These are phyloP conservation scores for Saussurea involucrata DNA, from an alignment of 129 eudicot species.

Conservation along the genomic window DNA sequence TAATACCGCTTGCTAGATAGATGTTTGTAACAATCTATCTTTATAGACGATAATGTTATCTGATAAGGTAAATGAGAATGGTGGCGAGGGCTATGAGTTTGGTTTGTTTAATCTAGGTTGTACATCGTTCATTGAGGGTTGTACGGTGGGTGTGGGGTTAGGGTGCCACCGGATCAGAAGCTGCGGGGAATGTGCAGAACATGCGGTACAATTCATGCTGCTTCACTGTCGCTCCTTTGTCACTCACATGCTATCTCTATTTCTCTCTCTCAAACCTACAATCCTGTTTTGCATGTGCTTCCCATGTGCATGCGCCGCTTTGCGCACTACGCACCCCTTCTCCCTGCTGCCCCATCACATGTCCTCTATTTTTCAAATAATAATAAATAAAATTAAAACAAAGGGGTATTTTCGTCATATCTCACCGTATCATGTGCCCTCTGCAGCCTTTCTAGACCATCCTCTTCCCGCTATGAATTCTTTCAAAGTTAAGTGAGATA, in stretches of 20 bases:
- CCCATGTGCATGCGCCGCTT: conserved; percentile 58
- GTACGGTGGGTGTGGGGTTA: conserved; percentile 1
- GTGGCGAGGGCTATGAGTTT: too few relatives aligned
- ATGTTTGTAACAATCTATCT: background rate
- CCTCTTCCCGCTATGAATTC: conserved; percentile 51
- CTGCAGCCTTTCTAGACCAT: conserved; percentile 51
- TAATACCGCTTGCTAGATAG: too few relatives aligned
- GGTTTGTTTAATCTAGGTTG: background rate
- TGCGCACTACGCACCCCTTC: conserved; percentile 53
- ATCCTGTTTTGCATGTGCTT: conserved; percentile 30
- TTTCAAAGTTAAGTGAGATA: conserved; percentile 48
- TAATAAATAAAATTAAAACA: background rate
- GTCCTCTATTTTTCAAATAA: conserved; percentile 33
- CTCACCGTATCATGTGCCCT: conserved; percentile 39
- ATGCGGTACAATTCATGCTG: conserved; percentile 60
- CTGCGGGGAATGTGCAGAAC: conserved; percentile 93
- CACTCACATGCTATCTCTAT: conserved; percentile 45
- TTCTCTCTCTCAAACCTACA: conserved; percentile 6
- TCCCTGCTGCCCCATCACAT: conserved; percentile 54
- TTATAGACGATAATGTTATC: too few relatives aligned
- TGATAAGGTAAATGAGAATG: too few relatives aligned
- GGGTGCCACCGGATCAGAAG: conserved; percentile 27
- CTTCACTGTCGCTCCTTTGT: conserved; percentile 53
- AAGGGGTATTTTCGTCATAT: conserved; percentile 30
- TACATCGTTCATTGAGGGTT: conserved; percentile 2